These are phyloP conservation scores for Nelumbo lutea DNA, from an alignment of 164 flowering plant species.

Conservation along the genomic window DNA sequence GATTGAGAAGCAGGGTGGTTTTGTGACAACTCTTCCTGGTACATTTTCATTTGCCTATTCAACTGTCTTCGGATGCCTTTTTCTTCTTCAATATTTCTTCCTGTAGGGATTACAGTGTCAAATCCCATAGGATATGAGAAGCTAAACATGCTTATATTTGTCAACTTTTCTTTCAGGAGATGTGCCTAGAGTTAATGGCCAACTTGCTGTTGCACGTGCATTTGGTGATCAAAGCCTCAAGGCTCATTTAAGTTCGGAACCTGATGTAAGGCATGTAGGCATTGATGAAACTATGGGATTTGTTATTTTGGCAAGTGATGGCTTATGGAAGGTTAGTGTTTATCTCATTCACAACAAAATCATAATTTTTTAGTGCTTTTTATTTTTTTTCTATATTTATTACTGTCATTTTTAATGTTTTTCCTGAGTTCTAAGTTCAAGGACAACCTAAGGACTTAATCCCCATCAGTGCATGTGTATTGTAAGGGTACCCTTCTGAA, in stretches of 20 bases:
- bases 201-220: slow-evolving; percentile 79
- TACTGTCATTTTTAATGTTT: background rate
- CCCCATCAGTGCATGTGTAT: no score
- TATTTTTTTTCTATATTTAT: background rate
- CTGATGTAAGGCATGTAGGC: slow-evolving; percentile 44
- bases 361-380: background rate
- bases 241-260: slow-evolving; percentile 73
- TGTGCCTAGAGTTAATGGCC: slow-evolving; percentile 82
- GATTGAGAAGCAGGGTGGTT: slow-evolving; percentile 64
- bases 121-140: no score
- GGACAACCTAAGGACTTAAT: no score
- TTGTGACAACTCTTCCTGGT: slow-evolving; percentile 64
- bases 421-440: background rate
- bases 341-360: background rate
- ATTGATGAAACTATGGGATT: slow-evolving; percentile 43
- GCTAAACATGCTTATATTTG: background rate
- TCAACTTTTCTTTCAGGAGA: slow-evolving; percentile 45
- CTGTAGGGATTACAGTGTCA: background rate
- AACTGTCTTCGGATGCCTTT: background rate
- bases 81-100: background rate
- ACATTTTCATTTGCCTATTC: background rate
- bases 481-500: no score
- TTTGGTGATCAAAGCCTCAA: slow-evolving; percentile 79
- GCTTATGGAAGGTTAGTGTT: slow-evolving; percentile 71
- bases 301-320: slow-evolving; percentile 74